These are phyloP conservation scores for Hypholoma fasciculare DNA, from an alignment of 768 basidiomycete species.

Conservation along the genomic window DNA sequence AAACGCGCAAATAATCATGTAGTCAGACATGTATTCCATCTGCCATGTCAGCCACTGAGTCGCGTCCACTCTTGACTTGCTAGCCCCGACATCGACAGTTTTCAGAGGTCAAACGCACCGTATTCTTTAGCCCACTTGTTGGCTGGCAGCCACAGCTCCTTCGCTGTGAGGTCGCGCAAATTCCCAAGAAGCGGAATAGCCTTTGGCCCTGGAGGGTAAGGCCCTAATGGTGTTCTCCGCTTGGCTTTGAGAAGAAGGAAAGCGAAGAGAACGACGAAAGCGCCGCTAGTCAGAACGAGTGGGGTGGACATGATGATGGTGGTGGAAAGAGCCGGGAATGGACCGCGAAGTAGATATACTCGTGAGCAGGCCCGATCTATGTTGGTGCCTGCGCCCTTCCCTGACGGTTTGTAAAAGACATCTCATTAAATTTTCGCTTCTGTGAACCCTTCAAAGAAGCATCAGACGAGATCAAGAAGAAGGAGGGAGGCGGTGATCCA, in stretches of 20 bases:
- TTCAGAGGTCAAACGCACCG: conserved; percentile 40
- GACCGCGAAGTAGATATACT: background rate
- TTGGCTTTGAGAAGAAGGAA: background rate
- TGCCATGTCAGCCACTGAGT: background rate
- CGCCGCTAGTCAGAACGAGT: background rate
- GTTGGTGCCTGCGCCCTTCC: background rate
- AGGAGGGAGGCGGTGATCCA: background rate
- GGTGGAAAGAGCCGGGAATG: background rate
- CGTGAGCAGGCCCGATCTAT: background rate
- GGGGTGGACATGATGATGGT: background rate
- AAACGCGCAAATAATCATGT: background rate
- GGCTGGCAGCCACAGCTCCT: conserved; percentile 67
- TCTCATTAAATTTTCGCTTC: conserved; percentile 3
- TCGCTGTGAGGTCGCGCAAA: conserved; percentile 54
- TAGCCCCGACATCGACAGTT: background rate
- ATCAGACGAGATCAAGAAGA: background rate
- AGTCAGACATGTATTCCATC: background rate
- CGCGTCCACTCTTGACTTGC: background rate
- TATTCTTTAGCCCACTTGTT: conserved; percentile 62
- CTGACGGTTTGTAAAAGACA: background rate
- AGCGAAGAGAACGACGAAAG: background rate
- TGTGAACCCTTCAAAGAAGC: background rate
- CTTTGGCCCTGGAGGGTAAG: conserved; percentile 64
- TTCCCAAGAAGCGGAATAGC: conserved; percentile 69
- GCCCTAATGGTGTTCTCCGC: background rate